Conservation (phyloP, 2,329 filamentous ascomycete genomes). For the Botrytis fabae region DNA sequence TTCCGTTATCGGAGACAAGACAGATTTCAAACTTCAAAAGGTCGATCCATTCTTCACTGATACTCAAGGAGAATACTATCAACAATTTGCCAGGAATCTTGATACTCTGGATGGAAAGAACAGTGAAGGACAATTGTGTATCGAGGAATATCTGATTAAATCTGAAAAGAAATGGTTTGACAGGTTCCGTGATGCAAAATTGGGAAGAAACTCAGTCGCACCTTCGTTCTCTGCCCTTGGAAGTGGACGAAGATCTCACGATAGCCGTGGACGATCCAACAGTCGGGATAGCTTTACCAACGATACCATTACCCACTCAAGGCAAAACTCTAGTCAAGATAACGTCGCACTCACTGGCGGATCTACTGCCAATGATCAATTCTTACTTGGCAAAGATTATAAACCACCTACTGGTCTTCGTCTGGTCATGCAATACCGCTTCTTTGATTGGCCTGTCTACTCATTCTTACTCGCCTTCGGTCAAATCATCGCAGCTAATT, state of each 20-base stretch:
- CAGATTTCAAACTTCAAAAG: slow-evolving; percentile 63
- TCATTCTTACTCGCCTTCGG: slow-evolving; percentile 59
- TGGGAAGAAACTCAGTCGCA: neutral
- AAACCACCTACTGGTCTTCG: slow-evolving; percentile 55
- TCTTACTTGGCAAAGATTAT: slow-evolving; percentile 53
- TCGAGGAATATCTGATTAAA: slow-evolving; percentile 63
- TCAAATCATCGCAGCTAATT: slow-evolving; percentile 65
- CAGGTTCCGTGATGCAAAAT: slow-evolving; percentile 47
- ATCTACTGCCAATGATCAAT: slow-evolving; percentile 42
- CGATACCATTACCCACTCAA: slow-evolving; percentile 20
- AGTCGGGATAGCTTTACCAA: slow-evolving; percentile 16
- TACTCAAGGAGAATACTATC: slow-evolving; percentile 60
- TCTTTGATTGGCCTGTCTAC: slow-evolving; percentile 66
- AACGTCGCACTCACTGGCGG: slow-evolving; percentile 17
- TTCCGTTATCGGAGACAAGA: slow-evolving; percentile 58
- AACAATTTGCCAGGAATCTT: slow-evolving; percentile 57
- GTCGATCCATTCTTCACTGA: slow-evolving; percentile 69
- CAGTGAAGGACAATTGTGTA: slow-evolving; percentile 59
- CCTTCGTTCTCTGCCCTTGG: slow-evolving; percentile 12
- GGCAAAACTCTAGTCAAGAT: slow-evolving; percentile 23
- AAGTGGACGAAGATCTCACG: slow-evolving; percentile 47
- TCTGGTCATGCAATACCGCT: slow-evolving; percentile 55
- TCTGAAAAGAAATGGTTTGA: slow-evolving; percentile 68
- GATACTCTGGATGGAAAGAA: slow-evolving; percentile 54
- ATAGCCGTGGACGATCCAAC: slow-evolving; percentile 18